phyloP scores from a whole-genome alignment of 2,329 filamentous ascomycete species.

The Ophiostoma himal-ulmi region DNA sequence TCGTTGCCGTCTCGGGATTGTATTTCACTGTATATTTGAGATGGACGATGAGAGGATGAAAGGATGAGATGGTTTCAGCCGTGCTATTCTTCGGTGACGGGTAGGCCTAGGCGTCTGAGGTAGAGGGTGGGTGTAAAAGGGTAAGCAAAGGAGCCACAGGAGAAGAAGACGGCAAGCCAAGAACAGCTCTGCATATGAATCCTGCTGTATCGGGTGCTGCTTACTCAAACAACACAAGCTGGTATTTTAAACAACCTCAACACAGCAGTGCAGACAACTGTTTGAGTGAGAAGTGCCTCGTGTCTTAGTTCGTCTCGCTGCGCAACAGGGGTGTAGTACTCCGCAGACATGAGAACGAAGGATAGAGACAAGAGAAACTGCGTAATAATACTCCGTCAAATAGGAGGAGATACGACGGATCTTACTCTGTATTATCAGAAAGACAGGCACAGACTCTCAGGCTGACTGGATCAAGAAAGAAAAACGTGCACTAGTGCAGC shows the following conservation, averaged over 20 bases:
- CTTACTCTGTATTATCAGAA: background rate
- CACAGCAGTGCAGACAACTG: too few species aligned
- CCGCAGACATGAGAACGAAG: too few species aligned
- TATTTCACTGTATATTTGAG: background rate
- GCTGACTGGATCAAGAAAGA: conserved; percentile 1
- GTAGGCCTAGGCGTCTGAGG: background rate
- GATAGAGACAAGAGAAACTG: too few species aligned
- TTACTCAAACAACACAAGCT: background rate
- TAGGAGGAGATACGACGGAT: conserved; percentile 2
- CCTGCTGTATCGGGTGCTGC: background rate
- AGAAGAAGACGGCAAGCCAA: background rate
- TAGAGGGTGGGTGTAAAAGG: background rate
- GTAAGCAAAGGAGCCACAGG: background rate
- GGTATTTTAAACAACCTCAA: too few species aligned
- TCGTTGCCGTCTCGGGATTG: background rate
- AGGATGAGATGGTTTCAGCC: background rate
- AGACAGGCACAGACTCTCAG: background rate
- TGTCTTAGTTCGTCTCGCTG: too few species aligned
- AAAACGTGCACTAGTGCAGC: conserved; percentile 8
- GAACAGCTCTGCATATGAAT: background rate
- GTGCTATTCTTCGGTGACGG: background rate
- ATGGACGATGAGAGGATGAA: background rate
- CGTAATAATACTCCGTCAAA: background rate
- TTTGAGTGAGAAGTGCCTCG: too few species aligned
- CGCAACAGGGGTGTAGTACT: background rate